Percentiles rank a stretch among this genome's conserved stretches.
phyloP scores from a whole-genome alignment of 495 filamentous ascomycete species.

The Xylaria intraflava region DNA sequence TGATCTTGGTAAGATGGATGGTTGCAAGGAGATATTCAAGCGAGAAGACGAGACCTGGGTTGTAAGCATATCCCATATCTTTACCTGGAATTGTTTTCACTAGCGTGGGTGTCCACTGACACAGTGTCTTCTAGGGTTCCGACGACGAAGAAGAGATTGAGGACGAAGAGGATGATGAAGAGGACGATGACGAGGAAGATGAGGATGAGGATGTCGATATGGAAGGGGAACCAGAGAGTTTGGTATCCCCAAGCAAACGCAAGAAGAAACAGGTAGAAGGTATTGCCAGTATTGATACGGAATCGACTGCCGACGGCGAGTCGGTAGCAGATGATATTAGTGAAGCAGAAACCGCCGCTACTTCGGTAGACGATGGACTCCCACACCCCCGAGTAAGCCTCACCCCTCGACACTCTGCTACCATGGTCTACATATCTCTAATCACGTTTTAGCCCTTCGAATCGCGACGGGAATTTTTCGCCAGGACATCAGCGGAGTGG shows the following conservation, averaged over 20 bases:
- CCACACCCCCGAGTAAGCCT: conserved; percentile 50
- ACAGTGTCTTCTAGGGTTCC: conserved; percentile 38
- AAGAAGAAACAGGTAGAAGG: conserved; percentile 45
- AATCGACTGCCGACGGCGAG: conserved; percentile 22
- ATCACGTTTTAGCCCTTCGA: conserved; percentile 75
- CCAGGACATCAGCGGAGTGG: conserved; percentile 81
- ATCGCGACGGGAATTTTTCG: conserved; percentile 84
- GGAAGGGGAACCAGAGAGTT: conserved; percentile 45
- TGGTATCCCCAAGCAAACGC: conserved; percentile 36
- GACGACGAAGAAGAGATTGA: conserved; percentile 72
- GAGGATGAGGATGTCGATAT: conserved; percentile 63
- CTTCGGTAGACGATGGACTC: conserved; percentile 49
- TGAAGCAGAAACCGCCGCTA: conserved; percentile 37
- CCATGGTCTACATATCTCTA: too few relatives aligned
- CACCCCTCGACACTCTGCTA: too few relatives aligned
- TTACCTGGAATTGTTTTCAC: neutral
- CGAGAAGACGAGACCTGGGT: conserved; percentile 80
- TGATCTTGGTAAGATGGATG: conserved; percentile 86
- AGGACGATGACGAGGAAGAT: conserved; percentile 65
- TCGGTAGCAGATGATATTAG: conserved; percentile 41
- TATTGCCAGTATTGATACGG: conserved; percentile 27
- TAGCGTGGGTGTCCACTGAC: conserved; percentile 14
- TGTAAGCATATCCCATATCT: conserved; percentile 33
- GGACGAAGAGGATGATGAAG: conserved; percentile 61
- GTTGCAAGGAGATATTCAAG: conserved; percentile 81